phyloP scores from a whole-genome alignment of 2,329 filamentous ascomycete species.

The Verticillium longisporum region DNA sequence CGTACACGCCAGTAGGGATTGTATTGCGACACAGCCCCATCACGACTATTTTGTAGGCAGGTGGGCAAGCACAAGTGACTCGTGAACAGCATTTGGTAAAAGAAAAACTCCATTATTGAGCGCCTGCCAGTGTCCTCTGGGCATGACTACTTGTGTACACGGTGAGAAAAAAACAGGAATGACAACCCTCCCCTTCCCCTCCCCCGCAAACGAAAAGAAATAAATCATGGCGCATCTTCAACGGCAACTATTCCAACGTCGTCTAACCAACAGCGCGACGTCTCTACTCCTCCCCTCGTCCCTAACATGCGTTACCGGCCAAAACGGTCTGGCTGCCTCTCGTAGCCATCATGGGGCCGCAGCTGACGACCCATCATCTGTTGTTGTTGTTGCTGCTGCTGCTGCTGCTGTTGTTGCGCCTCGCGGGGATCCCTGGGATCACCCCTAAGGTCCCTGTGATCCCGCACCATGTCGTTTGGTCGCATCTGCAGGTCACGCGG shows the following conservation, averaged over 20 bases:
- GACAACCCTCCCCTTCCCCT: too few relatives aligned
- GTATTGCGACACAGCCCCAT: too few relatives aligned
- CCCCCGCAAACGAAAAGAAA: too few relatives aligned
- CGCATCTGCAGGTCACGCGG: conserved; percentile 26
- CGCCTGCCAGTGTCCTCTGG: neutral
- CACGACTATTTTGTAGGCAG: too few relatives aligned
- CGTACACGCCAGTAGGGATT: too few relatives aligned
- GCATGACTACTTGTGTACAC: neutral
- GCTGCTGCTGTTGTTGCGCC: conserved; percentile 1
- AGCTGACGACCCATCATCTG: conserved; percentile 32
- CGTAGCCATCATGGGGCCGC: conserved; percentile 36
- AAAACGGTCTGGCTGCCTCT: conserved; percentile 34
- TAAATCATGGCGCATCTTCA: too few relatives aligned
- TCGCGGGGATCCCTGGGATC: conserved; percentile 31
- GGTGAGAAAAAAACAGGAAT: neutral
- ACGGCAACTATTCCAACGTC: too few relatives aligned
- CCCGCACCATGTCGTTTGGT: conserved; percentile 19
- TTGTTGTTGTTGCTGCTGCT: conserved; percentile 6
- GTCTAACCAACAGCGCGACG: too few relatives aligned
- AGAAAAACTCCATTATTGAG: too few relatives aligned
- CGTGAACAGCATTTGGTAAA: too few relatives aligned
- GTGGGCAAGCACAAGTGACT: too few relatives aligned
- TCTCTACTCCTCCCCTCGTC: too few relatives aligned
- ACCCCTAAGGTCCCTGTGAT: conserved; percentile 13
- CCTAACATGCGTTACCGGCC: conserved; percentile 25